Conservation (phyloP, 345 rosid species). For the Anacardium occidentale region DNA sequence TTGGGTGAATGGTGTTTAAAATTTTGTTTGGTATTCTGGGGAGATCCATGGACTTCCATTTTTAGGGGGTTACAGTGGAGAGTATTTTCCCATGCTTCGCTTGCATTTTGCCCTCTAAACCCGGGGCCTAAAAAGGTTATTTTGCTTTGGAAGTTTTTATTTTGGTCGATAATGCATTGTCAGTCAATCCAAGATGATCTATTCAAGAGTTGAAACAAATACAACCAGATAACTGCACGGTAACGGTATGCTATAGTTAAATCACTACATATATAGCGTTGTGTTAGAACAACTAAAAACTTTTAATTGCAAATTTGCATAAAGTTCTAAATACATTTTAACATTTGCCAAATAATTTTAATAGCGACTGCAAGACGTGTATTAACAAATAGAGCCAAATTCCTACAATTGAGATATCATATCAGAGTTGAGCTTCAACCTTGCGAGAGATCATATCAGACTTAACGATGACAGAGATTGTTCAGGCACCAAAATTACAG, state of each 20-base stretch:
- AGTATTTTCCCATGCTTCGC: background rate
- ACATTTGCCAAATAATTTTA: conserved; percentile 18
- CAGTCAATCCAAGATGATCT: too few relatives aligned
- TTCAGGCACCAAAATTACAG: conserved; percentile 83
- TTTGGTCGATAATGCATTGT: too few relatives aligned
- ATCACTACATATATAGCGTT: background rate
- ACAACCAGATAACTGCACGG: background rate
- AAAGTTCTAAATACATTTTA: background rate
- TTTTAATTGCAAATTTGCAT: background rate
- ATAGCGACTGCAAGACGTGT: conserved; percentile 11
- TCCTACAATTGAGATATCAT: background rate
- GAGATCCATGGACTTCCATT: background rate
- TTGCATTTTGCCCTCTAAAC: background rate
- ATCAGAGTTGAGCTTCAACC: background rate
- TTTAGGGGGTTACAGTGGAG: background rate
- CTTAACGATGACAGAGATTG: background rate
- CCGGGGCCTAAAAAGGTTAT: too few relatives aligned
- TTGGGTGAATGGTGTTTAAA: background rate
- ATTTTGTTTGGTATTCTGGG: conserved; percentile 15
- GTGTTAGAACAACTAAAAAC: background rate
- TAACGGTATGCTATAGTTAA: background rate
- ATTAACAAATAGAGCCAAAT: conserved; percentile 18
- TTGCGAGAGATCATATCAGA: background rate
- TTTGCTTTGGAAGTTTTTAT: too few relatives aligned
- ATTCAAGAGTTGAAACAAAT: background rate